These are phyloP conservation scores for Albugo laibachii DNA, from an alignment of 352 stramenopile species.

Conservation along the genomic window DNA sequence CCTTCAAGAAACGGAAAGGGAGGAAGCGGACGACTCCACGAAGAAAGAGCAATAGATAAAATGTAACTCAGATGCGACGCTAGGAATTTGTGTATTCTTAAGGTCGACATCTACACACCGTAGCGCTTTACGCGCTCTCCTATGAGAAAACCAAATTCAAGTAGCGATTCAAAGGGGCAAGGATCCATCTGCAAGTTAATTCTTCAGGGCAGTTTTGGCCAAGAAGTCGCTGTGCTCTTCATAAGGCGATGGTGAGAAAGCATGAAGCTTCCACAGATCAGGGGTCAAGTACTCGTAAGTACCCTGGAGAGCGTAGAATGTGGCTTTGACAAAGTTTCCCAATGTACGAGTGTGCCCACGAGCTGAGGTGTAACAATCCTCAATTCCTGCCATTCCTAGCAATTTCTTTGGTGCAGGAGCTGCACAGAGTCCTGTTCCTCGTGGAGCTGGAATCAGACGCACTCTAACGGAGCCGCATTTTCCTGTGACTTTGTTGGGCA, in stretches of 20 bases:
- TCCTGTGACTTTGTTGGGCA: constrained; percentile 97
- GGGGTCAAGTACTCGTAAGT: constrained; percentile 98
- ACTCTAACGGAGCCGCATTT: constrained; percentile 99
- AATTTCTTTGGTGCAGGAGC: constrained; percentile 97
- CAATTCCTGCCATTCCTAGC: constrained; percentile 95
- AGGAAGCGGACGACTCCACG: neutral
- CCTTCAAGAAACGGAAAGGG: neutral
- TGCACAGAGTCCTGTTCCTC: constrained; percentile 98
- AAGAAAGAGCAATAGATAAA: constrained; percentile 1
- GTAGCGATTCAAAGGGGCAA: neutral
- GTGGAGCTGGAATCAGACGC: constrained; percentile 96
- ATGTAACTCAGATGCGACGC: neutral
- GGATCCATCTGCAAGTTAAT: constrained; percentile 25
- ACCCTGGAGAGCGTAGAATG: constrained; percentile 94
- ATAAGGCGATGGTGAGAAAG: constrained; percentile 85
- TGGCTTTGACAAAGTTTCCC: constrained; percentile 99
- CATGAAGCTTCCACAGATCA: constrained; percentile 97
- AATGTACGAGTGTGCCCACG: constrained; percentile 97
- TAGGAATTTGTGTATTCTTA: neutral
- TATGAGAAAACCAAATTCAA: constrained; percentile 4
- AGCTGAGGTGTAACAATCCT: constrained; percentile 95
- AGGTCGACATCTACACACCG: constrained; percentile 81
- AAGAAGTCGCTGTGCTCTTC: constrained; percentile 99
- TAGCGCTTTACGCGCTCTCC: constrained; percentile 32
- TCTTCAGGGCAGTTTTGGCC: constrained; percentile 88